Evolutionary conservation across 352 stramenopile genomes (phyloP).

Genomic region (Phytophthora kernoviae): DNA sequence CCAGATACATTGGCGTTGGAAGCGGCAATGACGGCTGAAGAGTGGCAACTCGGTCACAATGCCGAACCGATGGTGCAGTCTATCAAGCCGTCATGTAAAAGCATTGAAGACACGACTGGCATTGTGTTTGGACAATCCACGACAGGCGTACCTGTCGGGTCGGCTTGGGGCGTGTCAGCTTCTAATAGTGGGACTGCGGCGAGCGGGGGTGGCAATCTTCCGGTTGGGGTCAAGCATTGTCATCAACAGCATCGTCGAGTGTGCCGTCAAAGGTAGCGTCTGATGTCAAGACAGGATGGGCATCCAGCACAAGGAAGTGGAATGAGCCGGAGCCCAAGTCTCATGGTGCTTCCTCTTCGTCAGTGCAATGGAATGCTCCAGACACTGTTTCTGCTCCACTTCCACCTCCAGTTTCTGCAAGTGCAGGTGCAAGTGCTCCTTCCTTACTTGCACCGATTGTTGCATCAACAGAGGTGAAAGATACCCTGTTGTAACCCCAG

Average conservation of each 20-base stretch:
- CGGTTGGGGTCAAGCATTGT: conserved; percentile 32
- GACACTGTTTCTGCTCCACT: neutral
- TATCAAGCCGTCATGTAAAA: conserved; percentile 36
- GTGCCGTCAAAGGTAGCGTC: conserved; percentile 29
- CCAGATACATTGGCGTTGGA: conserved; percentile 50
- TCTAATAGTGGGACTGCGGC: conserved; percentile 4
- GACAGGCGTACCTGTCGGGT: conserved; percentile 5
- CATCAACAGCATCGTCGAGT: conserved; percentile 37
- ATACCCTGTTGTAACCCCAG: conserved; percentile 8
- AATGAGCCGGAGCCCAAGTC: conserved; percentile 31
- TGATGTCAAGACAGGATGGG: conserved; percentile 33
- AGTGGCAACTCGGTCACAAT: conserved; percentile 55
- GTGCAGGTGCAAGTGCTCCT: neutral
- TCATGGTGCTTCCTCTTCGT: conserved; percentile 2
- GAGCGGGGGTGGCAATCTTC: conserved; percentile 29
- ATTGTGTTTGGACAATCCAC: conserved; percentile 42
- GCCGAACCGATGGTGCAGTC: conserved; percentile 45
- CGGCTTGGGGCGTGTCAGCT: conserved; percentile 24
- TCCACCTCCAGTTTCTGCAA: neutral
- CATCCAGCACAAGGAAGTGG: conserved; percentile 38
- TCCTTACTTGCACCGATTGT: neutral
- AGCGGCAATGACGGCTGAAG: conserved; percentile 40
- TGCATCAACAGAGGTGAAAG: conserved; percentile 5
- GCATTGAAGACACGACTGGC: conserved; percentile 16
- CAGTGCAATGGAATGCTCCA: conserved; percentile 13